Evolutionary conservation across 306 rosid genomes (phyloP).

Genomic region (Casuarina cunninghamiana): DNA sequence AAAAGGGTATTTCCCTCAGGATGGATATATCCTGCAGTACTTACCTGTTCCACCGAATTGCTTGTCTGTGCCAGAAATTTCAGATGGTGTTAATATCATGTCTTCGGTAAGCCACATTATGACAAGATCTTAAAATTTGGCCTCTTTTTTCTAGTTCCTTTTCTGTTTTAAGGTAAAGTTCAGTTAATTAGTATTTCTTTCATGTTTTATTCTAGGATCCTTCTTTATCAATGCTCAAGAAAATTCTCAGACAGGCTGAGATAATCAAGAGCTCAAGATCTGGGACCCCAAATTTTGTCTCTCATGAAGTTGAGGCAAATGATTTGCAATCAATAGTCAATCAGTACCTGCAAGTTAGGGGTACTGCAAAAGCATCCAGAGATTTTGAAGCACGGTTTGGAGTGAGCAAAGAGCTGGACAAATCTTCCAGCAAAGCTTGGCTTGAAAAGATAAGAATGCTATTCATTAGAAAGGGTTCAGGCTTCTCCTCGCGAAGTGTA

Average conservation of each 20-base stretch:
- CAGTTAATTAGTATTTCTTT: neutral
- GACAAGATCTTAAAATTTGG: neutral
- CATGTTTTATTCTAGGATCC: conserved; percentile 68
- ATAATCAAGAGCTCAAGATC: conserved; percentile 77
- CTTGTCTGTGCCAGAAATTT: conserved; percentile 83
- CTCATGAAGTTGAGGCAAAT: conserved; percentile 78
- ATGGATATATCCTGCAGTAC: conserved; percentile 68
- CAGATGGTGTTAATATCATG: conserved; percentile 93
- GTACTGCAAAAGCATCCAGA: conserved; percentile 68
- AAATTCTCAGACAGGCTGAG: conserved; percentile 72
- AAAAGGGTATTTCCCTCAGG: conserved; percentile 87
- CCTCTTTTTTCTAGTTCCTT: neutral
- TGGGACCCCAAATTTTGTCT: conserved; percentile 77
- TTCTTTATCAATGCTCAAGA: conserved; percentile 65
- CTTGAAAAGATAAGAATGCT: conserved; percentile 88
- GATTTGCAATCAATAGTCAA: conserved; percentile 66
- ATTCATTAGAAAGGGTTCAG: conserved; percentile 89
- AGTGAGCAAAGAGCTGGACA: conserved; percentile 62
- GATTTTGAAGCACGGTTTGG: conserved; percentile 65
- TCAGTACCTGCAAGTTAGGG: conserved; percentile 85
- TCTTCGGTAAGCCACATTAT: conserved; percentile 62
- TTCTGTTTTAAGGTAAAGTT: neutral
- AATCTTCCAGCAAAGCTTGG: conserved; percentile 84
- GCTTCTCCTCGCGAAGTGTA: conserved; percentile 94
- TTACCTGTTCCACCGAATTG: conserved; percentile 97